These are phyloP conservation scores for Boletus albobrunnescens DNA, from an alignment of 1,284 basidiomycete species.

Conservation along the genomic window DNA sequence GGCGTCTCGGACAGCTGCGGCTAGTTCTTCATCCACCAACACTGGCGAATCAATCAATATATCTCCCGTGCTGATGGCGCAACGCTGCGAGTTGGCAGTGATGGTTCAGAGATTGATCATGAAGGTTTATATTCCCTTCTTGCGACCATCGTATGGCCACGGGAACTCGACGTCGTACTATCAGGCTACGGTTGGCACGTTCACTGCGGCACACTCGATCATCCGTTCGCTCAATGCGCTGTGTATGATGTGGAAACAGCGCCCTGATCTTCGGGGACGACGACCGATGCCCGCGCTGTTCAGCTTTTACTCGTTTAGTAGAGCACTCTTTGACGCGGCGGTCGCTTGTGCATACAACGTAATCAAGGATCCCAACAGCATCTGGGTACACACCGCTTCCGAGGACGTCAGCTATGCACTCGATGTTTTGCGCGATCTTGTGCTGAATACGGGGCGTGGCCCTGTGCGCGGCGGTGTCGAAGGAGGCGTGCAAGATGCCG, in stretches of 20 bases:
- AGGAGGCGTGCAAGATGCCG: conserved; percentile 36
- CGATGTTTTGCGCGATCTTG: conserved; percentile 41
- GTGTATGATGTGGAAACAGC: conserved; percentile 38
- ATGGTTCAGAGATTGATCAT: conserved; percentile 57
- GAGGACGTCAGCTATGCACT: conserved; percentile 50
- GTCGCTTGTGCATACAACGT: conserved; percentile 58
- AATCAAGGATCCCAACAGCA: conserved; percentile 46
- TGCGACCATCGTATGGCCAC: conserved; percentile 36
- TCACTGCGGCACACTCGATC: conserved; percentile 59
- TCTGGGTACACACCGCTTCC: conserved; percentile 46
- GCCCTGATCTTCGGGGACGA: conserved; percentile 23
- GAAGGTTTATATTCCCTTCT: conserved; percentile 64
- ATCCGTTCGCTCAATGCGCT: conserved; percentile 47
- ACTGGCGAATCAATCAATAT: conserved; percentile 18
- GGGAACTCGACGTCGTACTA: conserved; percentile 31
- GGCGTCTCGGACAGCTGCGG: conserved; percentile 9
- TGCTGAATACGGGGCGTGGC: conserved; percentile 31
- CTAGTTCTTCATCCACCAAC: conserved; percentile 5
- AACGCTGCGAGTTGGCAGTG: conserved; percentile 57
- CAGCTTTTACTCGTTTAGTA: conserved; percentile 57
- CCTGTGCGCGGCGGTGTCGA: conserved; percentile 34
- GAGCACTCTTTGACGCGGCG: conserved; percentile 58
- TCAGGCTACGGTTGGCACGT: conserved; percentile 51
- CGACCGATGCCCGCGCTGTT: conserved; percentile 41
- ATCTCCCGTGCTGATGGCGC: conserved; percentile 40